These are phyloP conservation scores for Penicillium sp. DNA, from an alignment of 2,329 filamentous ascomycete genomes.

Conservation along the genomic window DNA sequence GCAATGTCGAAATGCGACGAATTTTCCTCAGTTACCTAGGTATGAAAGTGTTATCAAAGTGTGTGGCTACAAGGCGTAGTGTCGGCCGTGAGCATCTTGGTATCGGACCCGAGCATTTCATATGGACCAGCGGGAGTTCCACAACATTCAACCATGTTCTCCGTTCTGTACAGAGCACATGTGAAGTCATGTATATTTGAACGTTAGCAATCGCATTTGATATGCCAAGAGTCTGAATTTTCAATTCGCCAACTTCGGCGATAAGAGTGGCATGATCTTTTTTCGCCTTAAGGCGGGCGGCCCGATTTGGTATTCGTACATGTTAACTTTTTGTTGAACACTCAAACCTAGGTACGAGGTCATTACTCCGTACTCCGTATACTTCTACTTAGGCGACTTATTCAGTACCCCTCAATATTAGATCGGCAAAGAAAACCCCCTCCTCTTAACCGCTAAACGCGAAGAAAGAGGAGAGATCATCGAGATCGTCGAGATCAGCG, in stretches of 20 bases:
- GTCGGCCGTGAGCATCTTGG: background rate
- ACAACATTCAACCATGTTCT: background rate
- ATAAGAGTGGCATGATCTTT: background rate
- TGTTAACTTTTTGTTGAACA: background rate
- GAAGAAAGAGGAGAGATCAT: background rate
- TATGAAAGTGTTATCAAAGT: too few species aligned
- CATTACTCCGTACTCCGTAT: background rate
- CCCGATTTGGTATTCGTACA: background rate
- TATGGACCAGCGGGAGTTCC: background rate
- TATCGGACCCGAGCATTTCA: background rate
- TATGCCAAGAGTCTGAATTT: background rate
- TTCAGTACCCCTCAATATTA: background rate
- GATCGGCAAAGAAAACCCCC: background rate
- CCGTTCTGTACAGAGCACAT: background rate
- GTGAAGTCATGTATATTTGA: background rate
- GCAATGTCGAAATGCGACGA: background rate
- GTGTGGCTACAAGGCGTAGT: too few species aligned
- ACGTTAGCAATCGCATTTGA: background rate
- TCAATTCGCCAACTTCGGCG: background rate
- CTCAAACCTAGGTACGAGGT: background rate
- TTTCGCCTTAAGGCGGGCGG: background rate
- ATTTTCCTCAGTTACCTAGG: too few species aligned
- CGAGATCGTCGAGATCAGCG: background rate
- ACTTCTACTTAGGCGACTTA: background rate
- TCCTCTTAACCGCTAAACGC: slow-evolving; percentile 1